Conservation (phyloP, 1,284 basidiomycete genomes). For the Leccinum ponderosum region DNA sequence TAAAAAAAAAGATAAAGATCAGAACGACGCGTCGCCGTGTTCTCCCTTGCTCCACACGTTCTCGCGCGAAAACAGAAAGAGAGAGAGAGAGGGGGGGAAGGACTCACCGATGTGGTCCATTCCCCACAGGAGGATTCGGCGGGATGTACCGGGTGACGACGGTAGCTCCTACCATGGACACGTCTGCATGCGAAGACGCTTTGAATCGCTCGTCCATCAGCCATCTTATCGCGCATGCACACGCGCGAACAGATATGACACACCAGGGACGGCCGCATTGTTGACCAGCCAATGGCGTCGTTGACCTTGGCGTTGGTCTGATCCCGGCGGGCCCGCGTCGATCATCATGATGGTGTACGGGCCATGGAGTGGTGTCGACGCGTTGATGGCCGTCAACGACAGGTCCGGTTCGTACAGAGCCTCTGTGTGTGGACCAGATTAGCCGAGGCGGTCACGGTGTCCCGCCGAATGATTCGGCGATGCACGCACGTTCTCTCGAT, state of each 20-base stretch:
- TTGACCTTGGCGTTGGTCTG: slow-evolving; percentile 51
- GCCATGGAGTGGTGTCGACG: slow-evolving; percentile 42
- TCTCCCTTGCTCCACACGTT: not conserved
- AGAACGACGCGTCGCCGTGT: not conserved
- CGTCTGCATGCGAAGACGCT: slow-evolving; percentile 35
- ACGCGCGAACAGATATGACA: slow-evolving; percentile 1
- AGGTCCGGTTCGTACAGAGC: slow-evolving; percentile 52
- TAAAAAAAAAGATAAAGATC: not conserved
- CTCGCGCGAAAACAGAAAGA: not conserved
- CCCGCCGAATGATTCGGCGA: not conserved
- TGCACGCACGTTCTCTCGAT: slow-evolving; percentile 51
- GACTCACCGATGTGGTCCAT: slow-evolving; percentile 66
- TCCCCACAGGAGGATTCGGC: slow-evolving; percentile 66
- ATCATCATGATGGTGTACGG: slow-evolving; percentile 71
- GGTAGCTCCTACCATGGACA: slow-evolving; percentile 52
- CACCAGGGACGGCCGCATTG: slow-evolving; percentile 51
- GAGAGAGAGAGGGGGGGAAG: too few relatives aligned
- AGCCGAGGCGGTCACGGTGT: not conserved
- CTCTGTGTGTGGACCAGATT: slow-evolving; percentile 38
- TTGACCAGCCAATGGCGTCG: slow-evolving; percentile 85
- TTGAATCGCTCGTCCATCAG: slow-evolving; percentile 1
- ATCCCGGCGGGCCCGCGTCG: slow-evolving; percentile 65
- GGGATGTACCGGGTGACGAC: slow-evolving; percentile 71
- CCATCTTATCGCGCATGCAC: not conserved
- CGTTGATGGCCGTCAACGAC: slow-evolving; percentile 48